Conservation (phyloP, 148 eudicot species). For the Spergularia marina region DNA sequence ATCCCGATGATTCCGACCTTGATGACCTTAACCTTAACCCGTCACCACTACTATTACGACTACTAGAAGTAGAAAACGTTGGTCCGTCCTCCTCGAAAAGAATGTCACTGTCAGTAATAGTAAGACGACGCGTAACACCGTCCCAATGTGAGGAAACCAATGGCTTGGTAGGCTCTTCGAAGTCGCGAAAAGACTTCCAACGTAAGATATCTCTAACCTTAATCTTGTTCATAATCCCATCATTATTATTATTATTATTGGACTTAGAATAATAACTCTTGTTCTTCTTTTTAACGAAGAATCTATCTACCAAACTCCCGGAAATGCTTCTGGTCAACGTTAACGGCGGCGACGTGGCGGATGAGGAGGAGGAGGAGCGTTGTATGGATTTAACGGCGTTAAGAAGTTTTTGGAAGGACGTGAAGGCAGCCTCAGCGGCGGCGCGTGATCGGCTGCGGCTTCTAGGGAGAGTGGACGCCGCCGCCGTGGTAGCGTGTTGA, state of each 20-base stretch:
- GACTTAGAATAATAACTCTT: too few species aligned
- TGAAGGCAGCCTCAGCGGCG: conserved; percentile 26
- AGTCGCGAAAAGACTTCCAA: conserved; percentile 60
- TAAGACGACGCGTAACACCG: too few species aligned
- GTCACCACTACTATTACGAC: background rate
- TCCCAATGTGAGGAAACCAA: conserved; percentile 15
- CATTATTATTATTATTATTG: background rate
- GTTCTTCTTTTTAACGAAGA: background rate
- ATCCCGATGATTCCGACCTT: background rate
- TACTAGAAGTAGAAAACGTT: background rate
- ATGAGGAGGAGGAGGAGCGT: conserved; percentile 7
- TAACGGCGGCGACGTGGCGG: background rate
- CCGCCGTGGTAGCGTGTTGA: background rate
- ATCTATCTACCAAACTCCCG: background rate
- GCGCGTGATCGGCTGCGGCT: conserved; percentile 36
- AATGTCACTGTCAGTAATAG: too few species aligned
- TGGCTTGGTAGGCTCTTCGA: conserved; percentile 31
- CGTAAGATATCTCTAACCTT: conserved; percentile 63
- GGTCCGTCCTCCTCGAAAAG: background rate
- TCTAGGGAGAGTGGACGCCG: conserved; percentile 15
- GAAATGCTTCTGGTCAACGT: conserved; percentile 5
- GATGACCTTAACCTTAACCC: background rate
- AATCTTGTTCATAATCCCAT: conserved; percentile 14
- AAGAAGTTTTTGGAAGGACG: conserved; percentile 34
- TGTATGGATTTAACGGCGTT: conserved; percentile 32